phyloP scores from a whole-genome alignment of 2,329 filamentous ascomycete species.

The Zasmidium angulare region DNA sequence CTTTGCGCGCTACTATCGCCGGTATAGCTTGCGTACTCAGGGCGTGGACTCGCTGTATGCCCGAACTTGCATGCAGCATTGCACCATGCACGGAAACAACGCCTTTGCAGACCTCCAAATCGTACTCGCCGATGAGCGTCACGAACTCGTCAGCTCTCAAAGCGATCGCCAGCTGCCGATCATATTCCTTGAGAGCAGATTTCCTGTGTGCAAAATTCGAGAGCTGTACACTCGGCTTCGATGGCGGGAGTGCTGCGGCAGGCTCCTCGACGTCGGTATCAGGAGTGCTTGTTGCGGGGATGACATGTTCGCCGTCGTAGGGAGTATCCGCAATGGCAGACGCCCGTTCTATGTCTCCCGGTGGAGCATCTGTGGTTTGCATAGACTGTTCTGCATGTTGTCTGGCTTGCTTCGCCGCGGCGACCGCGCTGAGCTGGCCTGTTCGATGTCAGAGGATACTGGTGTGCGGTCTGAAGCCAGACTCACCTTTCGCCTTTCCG shows the following conservation, averaged over 20 bases:
- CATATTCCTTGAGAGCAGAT: conserved; percentile 20
- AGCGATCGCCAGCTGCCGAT: conserved; percentile 18
- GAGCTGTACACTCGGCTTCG: neutral
- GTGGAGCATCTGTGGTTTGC: neutral
- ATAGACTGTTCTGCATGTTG: conserved; percentile 7
- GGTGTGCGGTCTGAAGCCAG: neutral
- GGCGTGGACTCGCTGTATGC: conserved; percentile 58
- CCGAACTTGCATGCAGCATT: conserved; percentile 48
- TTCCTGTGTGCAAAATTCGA: conserved; percentile 7
- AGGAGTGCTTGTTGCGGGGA: neutral
- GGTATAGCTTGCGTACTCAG: conserved; percentile 70
- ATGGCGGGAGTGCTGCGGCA: neutral
- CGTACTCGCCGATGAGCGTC: conserved; percentile 63
- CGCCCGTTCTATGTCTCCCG: conserved; percentile 7
- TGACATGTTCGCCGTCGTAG: conserved; percentile 18
- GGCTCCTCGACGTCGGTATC: neutral
- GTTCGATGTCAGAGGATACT: neutral
- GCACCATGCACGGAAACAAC: conserved; percentile 66
- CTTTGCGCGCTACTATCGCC: conserved; percentile 53
- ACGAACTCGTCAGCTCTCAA: conserved; percentile 35
- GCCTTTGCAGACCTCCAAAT: conserved; percentile 61
- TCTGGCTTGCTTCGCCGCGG: conserved; percentile 28
- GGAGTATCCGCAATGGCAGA: conserved; percentile 20
- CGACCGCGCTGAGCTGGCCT: conserved; percentile 36
- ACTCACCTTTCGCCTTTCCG: conserved; percentile 19